Base-by-base conservation (phyloP, 139 green algal genomes). In the Coelastrella sp. region DNA sequence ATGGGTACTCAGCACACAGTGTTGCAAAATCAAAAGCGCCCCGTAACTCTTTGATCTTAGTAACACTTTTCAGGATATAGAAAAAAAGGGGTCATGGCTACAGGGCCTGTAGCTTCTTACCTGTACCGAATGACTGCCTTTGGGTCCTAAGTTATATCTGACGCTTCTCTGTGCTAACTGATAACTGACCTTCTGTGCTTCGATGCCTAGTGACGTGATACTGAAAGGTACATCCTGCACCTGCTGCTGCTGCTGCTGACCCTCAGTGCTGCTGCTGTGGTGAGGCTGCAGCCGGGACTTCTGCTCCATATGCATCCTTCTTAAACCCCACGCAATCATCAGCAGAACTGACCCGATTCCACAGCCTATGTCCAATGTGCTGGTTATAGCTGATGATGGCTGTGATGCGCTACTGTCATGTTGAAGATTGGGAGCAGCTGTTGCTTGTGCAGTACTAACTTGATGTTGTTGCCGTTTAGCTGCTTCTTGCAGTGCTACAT, bases 261-360 rank as follows among this genome's bases (percentile, higher is more conserved):
- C 7, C 64, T 79, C 14, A 20, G 32, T 64, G 68, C 32, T 81
- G 83, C 83, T 80, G 13, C 85, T 65, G 47, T n/a, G 80, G 58
- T n/a, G 54, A n/a, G 10, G 54, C 23, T 84, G 80, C 65, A 80
- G 83, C 66, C 66, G 68, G 73, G 83, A 58, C 74, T 90, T 58
- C 85, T 90, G 85, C 73, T 90, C 73, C 61, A 59, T 17, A 22
- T 86, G 56, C 66, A 59, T 16, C 68, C 66, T 59, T 5, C 57
- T 76, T 4, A 91, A 80, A 16, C 80, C 88, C 88, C 88, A 91
- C 3, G 79, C 79, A 16, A 88, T 71, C 88, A 91, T 91, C 68
- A 91, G 71, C 66, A 91, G 88, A 59, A 91, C 88, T 32, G 80
- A 88, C 5, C 88, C 88, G 60, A 87, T 88, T n/a, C 88, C 88